A percentile compares a stretch with the other conserved stretches of the same genome.
These are phyloP conservation scores for Antitrichia curtipendula DNA, from an alignment of 225 moss, liverwort and hornwort genomes.

Conservation along the genomic window DNA sequence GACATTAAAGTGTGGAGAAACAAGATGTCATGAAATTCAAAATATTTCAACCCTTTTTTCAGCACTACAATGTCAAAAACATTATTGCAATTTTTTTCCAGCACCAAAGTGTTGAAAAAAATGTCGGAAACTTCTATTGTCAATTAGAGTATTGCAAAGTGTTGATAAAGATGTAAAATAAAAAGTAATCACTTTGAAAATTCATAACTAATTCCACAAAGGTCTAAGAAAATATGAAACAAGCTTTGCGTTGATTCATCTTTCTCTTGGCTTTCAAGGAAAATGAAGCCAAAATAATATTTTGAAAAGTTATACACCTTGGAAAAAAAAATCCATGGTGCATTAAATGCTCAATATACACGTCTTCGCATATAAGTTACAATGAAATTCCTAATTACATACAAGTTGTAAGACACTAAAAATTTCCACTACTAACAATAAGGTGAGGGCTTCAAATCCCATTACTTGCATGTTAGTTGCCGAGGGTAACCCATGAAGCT, in stretches of 20 bases:
- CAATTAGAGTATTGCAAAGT: not conserved
- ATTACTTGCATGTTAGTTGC: no score
- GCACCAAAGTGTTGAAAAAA: not conserved
- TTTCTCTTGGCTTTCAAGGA: not conserved
- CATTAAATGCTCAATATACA: no score
- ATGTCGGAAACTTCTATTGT: not conserved
- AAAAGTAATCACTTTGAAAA: not conserved
- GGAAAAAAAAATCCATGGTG: accelerated
- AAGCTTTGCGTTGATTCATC: not conserved
- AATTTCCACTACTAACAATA: not conserved
- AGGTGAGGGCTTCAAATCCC: not conserved
- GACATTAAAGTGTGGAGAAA: no score
- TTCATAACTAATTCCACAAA: not conserved
- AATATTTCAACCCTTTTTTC: not conserved
- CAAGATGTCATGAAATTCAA: no score
- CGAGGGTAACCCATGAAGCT: accelerated
- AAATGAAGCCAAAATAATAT: not conserved
- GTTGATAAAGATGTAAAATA: not conserved
- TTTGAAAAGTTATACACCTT: no score
- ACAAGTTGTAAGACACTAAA: not conserved
- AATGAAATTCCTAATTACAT: not conserved
- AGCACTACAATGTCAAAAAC: accelerated
- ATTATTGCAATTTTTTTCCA: not conserved
- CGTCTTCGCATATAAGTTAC: not conserved
- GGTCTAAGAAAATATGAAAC: not conserved